Percentiles rank a stretch among this genome's conserved stretches.
Evolutionary conservation across 140 eudicot genomes (phyloP).

Genomic region (Ambrosia hybrid): DNA sequence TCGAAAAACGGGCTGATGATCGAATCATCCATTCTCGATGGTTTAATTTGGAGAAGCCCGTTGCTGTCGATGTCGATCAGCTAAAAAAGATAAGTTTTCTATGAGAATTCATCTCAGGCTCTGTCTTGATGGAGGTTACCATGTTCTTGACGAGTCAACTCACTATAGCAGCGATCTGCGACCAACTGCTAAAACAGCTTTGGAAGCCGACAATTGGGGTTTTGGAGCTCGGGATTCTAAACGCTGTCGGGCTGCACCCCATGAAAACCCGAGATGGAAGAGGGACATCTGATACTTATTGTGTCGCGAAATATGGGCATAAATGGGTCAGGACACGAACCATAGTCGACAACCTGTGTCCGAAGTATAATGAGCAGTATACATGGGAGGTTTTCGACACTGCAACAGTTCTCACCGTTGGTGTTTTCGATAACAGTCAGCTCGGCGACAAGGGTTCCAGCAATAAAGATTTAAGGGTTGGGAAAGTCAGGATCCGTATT

Average conservation of each 20-base stretch:
- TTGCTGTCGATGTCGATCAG: constrained; percentile 77
- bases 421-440: constrained; percentile 81
- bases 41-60: constrained; percentile 84
- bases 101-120: constrained; percentile 74
- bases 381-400: constrained; percentile 95
- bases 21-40: constrained; percentile 81
- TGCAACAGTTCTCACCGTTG: constrained; percentile 82
- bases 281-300: constrained; percentile 84
- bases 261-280: constrained; percentile 86
- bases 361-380: constrained; percentile 85
- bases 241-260: constrained; percentile 84
- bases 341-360: constrained; percentile 65
- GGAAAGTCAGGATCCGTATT: constrained; percentile 80
- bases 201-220: constrained; percentile 86
- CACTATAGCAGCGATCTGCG: constrained; percentile 87
- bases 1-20: constrained; percentile 87
- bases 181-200: constrained; percentile 83
- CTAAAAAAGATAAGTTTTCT: constrained; percentile 78
- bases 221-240: constrained; percentile 73
- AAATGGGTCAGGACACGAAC: constrained; percentile 90
- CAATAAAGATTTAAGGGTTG: constrained; percentile 63
- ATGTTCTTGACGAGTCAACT: constrained; percentile 86
- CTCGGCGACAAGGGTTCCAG: constrained; percentile 62
- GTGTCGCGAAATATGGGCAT: constrained; percentile 89
- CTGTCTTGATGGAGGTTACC: constrained; percentile 93